These are phyloP conservation scores for Ustilago loliicola DNA, from an alignment of 1,284 basidiomycete species.

Conservation along the genomic window DNA sequence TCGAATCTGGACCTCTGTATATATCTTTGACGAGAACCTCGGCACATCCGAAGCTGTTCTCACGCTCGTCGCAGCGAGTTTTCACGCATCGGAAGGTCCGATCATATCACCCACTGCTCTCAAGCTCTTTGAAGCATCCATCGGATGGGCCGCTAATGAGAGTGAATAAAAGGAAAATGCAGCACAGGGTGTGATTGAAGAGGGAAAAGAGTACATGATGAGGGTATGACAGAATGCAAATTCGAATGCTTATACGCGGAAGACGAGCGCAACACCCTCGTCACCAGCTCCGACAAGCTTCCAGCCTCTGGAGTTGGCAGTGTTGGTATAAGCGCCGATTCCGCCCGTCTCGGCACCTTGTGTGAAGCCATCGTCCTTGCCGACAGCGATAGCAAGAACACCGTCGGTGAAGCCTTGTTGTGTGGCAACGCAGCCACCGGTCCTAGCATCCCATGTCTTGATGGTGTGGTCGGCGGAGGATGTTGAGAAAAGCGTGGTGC, in stretches of 20 bases:
- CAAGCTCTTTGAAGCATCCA: conserved; percentile 4
- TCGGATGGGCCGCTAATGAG: conserved; percentile 6
- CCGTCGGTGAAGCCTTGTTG: conserved; percentile 88
- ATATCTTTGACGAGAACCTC: conserved; percentile 11
- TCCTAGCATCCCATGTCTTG: conserved; percentile 92
- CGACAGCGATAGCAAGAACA: conserved; percentile 81
- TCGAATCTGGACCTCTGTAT: conserved; percentile 9
- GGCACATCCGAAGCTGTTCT: conserved; percentile 22
- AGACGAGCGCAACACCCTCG: conserved; percentile 69
- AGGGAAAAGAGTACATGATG: neutral
- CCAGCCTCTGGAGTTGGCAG: conserved; percentile 59
- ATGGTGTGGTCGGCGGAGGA: conserved; percentile 82
- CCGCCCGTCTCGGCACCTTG: conserved; percentile 69
- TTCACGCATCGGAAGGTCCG: neutral
- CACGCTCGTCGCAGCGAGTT: neutral
- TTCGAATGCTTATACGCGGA: conserved; percentile 49
- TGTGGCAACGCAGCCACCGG: conserved; percentile 81
- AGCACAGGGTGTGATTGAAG: conserved; percentile 12
- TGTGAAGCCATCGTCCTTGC: conserved; percentile 69
- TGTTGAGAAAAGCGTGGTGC: conserved; percentile 81
- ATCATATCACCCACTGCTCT: neutral
- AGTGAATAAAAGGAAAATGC: neutral
- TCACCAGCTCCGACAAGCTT: conserved; percentile 69
- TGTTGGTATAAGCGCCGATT: conserved; percentile 60
- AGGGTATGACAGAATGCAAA: conserved; percentile 28